phyloP scores from a whole-genome alignment of 305 asterid species.

The Plantago coronopus region DNA sequence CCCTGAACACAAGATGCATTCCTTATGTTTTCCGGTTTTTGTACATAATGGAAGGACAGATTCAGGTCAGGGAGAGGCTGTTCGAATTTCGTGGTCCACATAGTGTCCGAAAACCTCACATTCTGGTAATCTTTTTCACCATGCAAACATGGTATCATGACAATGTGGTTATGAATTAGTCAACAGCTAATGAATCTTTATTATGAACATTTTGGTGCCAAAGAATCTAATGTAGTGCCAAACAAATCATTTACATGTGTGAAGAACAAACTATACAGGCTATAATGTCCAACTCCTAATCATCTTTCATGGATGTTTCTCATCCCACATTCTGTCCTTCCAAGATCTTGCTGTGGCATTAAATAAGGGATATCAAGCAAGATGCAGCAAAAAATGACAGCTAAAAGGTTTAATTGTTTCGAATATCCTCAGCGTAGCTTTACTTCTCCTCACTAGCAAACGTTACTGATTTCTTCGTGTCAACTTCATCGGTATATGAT shows the following conservation, averaged over 20 bases:
- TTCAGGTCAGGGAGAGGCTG: too few species aligned
- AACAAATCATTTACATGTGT: not conserved
- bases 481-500: slow-evolving; percentile 27
- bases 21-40: too few species aligned
- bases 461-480: slow-evolving; percentile 30
- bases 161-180: not conserved
- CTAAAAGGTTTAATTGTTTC: too few species aligned
- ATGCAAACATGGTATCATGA: too few species aligned
- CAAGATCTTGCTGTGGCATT: not conserved
- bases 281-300: slow-evolving; percentile 4
- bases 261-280: not conserved
- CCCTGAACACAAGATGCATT: too few species aligned
- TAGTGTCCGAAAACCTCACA: too few species aligned
- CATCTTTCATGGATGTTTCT: not conserved
- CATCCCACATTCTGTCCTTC: not conserved
- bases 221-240: not conserved
- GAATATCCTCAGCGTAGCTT: slow-evolving; percentile 5
- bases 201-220: not conserved
- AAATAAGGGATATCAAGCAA: not conserved
- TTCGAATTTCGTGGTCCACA: too few species aligned
- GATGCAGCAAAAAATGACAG: not conserved
- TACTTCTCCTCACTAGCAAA: slow-evolving; percentile 30
- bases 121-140: too few species aligned
- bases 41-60: too few species aligned
- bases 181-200: not conserved